A percentile compares a stretch with the other conserved stretches of the same genome.
These are phyloP conservation scores for Diplodia sapinea DNA, from an alignment of 2,329 filamentous ascomycete genomes.

Conservation along the genomic window DNA sequence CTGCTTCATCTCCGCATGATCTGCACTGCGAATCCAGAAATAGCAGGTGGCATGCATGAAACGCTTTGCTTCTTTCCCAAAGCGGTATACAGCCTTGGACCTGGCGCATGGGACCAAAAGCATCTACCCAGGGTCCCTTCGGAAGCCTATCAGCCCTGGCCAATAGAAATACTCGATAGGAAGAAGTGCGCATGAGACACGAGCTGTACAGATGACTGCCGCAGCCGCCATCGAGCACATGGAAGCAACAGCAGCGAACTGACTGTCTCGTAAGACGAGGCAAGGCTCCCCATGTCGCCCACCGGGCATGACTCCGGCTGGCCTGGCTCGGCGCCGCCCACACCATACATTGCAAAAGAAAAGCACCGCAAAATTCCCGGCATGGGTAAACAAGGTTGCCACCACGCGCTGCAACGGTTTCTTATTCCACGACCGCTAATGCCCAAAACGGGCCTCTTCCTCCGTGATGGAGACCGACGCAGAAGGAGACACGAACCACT, in stretches of 20 bases:
- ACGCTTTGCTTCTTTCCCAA: background rate
- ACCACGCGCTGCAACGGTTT: conserved; percentile 13
- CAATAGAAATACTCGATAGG: background rate
- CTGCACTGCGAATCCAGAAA: background rate
- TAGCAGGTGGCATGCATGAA: background rate
- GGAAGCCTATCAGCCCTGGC: background rate
- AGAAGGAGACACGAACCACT: conserved; percentile 6
- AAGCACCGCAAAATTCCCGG: conserved; percentile 11
- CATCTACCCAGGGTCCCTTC: background rate
- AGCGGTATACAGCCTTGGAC: background rate
- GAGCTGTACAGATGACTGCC: background rate
- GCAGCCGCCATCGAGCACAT: background rate
- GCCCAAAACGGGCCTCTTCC: background rate
- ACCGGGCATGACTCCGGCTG: conserved; percentile 1
- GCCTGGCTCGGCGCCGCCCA: background rate
- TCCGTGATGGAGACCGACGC: background rate
- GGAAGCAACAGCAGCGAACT: background rate
- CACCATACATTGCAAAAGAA: background rate
- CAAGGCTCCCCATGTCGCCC: background rate
- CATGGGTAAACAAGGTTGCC: background rate
- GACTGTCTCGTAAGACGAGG: background rate
- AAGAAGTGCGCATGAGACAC: background rate
- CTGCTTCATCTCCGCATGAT: conserved; percentile 10
- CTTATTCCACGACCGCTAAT: background rate
- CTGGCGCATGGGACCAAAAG: background rate